Evolutionary conservation across 257 asterid genomes (phyloP), one percentile per base, ranked within the genome.

Genomic region (Solanum sejunctum): DNA sequence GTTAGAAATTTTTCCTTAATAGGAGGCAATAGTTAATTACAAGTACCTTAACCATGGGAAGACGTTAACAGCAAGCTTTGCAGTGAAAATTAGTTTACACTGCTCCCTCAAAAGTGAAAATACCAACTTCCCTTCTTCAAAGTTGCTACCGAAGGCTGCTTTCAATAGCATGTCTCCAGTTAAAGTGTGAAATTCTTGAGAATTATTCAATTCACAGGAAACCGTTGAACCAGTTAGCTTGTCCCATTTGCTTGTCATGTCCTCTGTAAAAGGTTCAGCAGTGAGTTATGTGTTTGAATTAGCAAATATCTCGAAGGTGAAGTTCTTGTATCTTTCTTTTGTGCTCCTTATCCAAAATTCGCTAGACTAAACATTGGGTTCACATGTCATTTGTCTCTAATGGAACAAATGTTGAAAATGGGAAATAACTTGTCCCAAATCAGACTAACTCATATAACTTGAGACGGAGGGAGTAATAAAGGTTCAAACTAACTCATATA

Each of bases 21-120:
- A 1, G 64, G 7, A 73, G 28, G 17, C 11, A 43, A 11, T 79
- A 28, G 32, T 28, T n/a, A 70, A 70, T 10, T 28, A 18, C 6
- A 57, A 56, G 26, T 49, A 84, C 90, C 89, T 84, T 3, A 81
- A 81, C 20, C 90, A 88, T 0, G 89, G 87, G 70, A 86, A 15
- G 82, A 86, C 87, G 18, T 78, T 78, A 78, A 86, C 5, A 23
- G 85, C 47, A 12, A 26, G 63, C 66, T 63, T 47, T 8, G 90
- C 89, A 20, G 87, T 85, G 43, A 81, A 39, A 43, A 39, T 84
- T 73, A 88, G 57, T 39, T 11, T 84, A 20, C 54, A 87, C 77
- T 87, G 87, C 36, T 86, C 87, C 54, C 56, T 69, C 32, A 83
- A 87, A 80, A 86, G 85, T 18, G 81, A 83, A 80, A 86, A 84